Evolutionary conservation across 306 rosid species (phyloP).

Genomic region (Gleditsia sinensis): DNA sequence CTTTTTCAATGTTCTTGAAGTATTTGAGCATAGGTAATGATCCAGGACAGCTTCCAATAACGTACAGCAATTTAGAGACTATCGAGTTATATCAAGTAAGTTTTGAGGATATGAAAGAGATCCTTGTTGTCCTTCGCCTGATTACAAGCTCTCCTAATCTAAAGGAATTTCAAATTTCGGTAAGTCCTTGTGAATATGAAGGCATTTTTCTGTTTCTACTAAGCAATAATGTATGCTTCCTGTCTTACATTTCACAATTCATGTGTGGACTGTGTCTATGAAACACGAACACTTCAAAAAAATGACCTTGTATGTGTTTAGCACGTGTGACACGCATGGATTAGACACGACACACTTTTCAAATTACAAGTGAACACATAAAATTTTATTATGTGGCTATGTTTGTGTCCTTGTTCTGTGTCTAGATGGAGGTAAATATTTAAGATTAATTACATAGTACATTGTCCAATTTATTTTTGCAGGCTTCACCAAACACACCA

Average conservation of each 20-base stretch:
- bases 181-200: conserved; percentile 40
- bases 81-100: conserved; percentile 84
- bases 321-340: too few species aligned
- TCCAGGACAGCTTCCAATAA: conserved; percentile 44
- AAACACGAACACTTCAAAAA: too few species aligned
- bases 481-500: conserved; percentile 69
- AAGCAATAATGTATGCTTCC: not conserved
- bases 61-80: conserved; percentile 61
- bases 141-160: conserved; percentile 81
- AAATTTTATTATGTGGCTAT: too few species aligned
- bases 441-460: conserved; percentile 6
- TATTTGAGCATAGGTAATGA: conserved; percentile 87
- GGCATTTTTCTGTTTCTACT: not conserved
- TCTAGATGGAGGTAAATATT: too few species aligned
- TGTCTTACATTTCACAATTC: conserved; percentile 8
- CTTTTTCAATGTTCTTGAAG: conserved; percentile 45
- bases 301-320: too few species aligned
- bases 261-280: too few species aligned
- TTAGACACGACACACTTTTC: too few species aligned
- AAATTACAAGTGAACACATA: too few species aligned
- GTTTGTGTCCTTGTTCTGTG: too few species aligned
- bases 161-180: conserved; percentile 83
- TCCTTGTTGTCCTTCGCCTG: conserved; percentile 80
- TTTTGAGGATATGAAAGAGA: conserved; percentile 92
- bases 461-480: conserved; percentile 25